phyloP scores from a whole-genome alignment of 176 grass and related monocot species.

The Hyparrhenia diplandra region DNA sequence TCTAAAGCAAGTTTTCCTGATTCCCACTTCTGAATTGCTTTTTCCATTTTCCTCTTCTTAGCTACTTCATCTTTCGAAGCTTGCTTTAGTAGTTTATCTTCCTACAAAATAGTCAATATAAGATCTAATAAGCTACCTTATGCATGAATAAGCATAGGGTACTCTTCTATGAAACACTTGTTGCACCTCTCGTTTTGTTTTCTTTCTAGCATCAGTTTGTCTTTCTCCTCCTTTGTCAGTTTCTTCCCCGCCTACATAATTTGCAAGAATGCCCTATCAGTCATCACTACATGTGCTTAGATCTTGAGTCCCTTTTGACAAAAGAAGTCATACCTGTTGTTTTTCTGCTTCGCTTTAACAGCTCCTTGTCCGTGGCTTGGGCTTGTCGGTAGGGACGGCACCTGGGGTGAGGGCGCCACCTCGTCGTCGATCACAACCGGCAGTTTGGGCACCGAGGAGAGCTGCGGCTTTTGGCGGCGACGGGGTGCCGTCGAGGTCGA shows the following conservation, averaged over 20 bases:
- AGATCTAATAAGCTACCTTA: background rate
- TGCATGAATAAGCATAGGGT: background rate
- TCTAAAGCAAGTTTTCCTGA: slow-evolving; percentile 68
- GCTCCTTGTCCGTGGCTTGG: background rate
- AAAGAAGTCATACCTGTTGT: slow-evolving; percentile 27
- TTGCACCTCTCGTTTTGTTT: slow-evolving; percentile 52
- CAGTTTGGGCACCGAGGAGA: background rate
- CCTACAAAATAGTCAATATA: slow-evolving; percentile 41
- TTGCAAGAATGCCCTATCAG: background rate
- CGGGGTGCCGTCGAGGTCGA: slow-evolving; percentile 44
- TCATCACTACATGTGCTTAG: background rate
- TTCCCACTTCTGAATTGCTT: slow-evolving; percentile 68
- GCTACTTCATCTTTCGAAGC: slow-evolving; percentile 58
- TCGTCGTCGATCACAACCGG: slow-evolving; percentile 24
- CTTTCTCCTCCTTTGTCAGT: slow-evolving; percentile 67
- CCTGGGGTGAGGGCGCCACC: background rate
- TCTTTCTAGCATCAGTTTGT: slow-evolving; percentile 48
- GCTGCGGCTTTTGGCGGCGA: slow-evolving; percentile 37
- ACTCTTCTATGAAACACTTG: slow-evolving; percentile 15
- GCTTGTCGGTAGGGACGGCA: background rate
- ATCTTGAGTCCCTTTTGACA: background rate
- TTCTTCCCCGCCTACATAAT: slow-evolving; percentile 35
- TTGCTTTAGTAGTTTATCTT: slow-evolving; percentile 62
- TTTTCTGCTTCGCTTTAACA: slow-evolving; percentile 17
- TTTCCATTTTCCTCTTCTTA: slow-evolving; percentile 51